Evolutionary conservation across 2,329 filamentous ascomycete species (phyloP).

Genomic region (Botryosphaeria agaves): DNA sequence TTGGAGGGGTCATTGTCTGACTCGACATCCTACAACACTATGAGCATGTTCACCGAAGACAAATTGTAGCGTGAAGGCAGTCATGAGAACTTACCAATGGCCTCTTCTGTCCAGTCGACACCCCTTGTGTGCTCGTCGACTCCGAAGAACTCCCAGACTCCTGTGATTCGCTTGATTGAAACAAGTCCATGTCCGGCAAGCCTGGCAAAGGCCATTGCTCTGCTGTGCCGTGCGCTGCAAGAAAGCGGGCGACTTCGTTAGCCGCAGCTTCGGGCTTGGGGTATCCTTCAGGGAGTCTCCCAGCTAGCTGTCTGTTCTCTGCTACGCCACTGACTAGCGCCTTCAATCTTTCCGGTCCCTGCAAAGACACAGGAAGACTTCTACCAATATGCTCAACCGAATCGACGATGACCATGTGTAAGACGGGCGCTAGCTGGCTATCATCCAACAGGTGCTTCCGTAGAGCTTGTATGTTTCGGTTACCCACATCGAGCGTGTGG

Average conservation of each 20-base stretch:
- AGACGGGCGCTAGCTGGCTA: conserved; percentile 10
- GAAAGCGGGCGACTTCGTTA: conserved; percentile 12
- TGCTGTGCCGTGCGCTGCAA: conserved; percentile 3
- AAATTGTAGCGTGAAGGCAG: conserved; percentile 7
- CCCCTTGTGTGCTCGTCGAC: neutral
- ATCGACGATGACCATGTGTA: conserved; percentile 22
- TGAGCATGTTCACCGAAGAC: conserved; percentile 2
- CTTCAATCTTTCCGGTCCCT: conserved; percentile 12
- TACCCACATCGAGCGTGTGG: conserved; percentile 11
- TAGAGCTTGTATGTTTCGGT: conserved; percentile 10
- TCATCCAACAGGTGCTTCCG: conserved; percentile 7
- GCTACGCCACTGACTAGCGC: conserved; percentile 19
- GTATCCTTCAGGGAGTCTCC: conserved; percentile 13
- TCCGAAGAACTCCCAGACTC: neutral
- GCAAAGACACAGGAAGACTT: conserved; percentile 14
- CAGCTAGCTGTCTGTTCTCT: conserved; percentile 16
- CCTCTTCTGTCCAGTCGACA: neutral
- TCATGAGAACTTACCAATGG: neutral
- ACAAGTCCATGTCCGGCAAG: neutral
- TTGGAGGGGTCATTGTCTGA: conserved; percentile 7
- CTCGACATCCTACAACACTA: conserved; percentile 3
- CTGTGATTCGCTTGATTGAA: neutral
- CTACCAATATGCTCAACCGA: conserved; percentile 26
- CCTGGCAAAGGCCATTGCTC: conserved; percentile 5
- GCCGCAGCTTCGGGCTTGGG: conserved; percentile 11